phyloP scores from a whole-genome alignment of 1,284 basidiomycete species.

The Kwoniella shivajii region DNA sequence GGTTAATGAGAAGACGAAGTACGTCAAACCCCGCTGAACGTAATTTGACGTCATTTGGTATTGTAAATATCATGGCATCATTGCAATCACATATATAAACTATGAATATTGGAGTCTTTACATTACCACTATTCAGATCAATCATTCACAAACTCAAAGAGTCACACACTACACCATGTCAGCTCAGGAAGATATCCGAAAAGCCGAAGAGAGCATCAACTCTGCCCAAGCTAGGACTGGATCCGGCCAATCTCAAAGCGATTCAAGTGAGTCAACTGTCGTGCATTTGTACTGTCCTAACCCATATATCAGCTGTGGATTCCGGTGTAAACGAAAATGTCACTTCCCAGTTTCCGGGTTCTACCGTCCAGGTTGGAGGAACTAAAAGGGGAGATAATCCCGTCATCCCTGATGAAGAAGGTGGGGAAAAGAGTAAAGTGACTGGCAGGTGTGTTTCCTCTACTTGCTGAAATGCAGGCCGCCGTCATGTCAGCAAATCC shows the following conservation, averaged over 20 bases:
- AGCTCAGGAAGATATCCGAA: constrained; percentile 18
- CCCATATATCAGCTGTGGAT: constrained; percentile 17
- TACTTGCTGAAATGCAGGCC: neutral
- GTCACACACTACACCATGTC: constrained; percentile 17
- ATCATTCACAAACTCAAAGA: neutral
- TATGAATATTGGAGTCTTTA: neutral
- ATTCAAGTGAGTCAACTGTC: constrained; percentile 22
- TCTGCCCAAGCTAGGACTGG: constrained; percentile 19
- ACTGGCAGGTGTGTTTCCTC: constrained; percentile 30
- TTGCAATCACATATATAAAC: neutral
- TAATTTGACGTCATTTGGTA: too few species aligned
- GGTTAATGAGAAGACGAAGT: too few species aligned
- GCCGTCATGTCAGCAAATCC: neutral
- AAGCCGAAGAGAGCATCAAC: constrained; percentile 26
- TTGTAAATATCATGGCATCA: too few species aligned
- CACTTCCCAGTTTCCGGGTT: constrained; percentile 32
- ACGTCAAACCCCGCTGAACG: too few species aligned
- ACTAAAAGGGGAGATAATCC: constrained; percentile 36
- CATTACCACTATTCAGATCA: neutral
- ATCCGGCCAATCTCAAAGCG: constrained; percentile 12
- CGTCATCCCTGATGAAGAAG: constrained; percentile 33
- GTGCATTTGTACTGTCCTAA: neutral
- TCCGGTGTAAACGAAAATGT: constrained; percentile 39
- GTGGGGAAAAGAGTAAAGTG: constrained; percentile 30
- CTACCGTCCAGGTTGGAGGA: constrained; percentile 36